Conservation (phyloP, 805 yeast genomes). For the Kodamaea kakaduensis region DNA sequence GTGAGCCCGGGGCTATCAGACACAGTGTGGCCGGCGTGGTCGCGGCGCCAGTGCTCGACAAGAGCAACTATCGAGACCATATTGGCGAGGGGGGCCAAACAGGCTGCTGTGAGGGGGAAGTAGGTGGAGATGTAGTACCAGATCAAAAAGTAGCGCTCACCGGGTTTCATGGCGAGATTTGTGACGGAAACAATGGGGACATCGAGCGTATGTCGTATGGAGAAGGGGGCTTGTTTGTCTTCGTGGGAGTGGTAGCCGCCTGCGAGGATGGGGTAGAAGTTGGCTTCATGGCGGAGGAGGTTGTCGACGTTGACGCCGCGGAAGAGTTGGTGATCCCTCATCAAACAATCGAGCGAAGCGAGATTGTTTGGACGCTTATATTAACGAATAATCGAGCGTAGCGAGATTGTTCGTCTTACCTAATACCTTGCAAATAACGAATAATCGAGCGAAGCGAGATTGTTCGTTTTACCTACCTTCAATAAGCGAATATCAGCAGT, state of each 20-base stretch:
- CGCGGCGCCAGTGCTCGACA: constrained; percentile 61
- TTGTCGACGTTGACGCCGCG: constrained; percentile 3
- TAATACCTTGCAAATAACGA: too few relatives aligned
- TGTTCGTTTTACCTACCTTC: too few relatives aligned
- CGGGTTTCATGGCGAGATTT: constrained; percentile 32
- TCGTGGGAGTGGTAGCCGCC: constrained; percentile 7
- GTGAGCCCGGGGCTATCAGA: constrained; percentile 43
- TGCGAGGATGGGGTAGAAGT: constrained; percentile 2
- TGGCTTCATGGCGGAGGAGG: constrained; percentile 3
- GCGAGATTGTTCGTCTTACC: too few relatives aligned
- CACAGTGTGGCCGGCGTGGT: constrained; percentile 21
- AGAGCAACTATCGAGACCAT: constrained; percentile 69
- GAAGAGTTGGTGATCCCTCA: constrained; percentile 2
- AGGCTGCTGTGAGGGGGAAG: constrained; percentile 73
- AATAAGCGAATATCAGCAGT: too few relatives aligned
- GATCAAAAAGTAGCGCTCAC: constrained; percentile 30
- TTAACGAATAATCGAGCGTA: too few relatives aligned
- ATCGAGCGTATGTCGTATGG: constrained; percentile 26
- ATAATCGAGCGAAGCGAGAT: too few relatives aligned
- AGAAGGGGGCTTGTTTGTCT: constrained; percentile 10
- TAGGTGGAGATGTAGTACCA: constrained; percentile 70
- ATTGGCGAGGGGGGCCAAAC: constrained; percentile 75
- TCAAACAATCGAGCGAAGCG: too few relatives aligned
- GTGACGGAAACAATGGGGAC: constrained; percentile 32
- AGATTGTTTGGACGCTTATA: too few relatives aligned